Evolutionary conservation across 2,329 filamentous ascomycete genomes (phyloP).

Genomic region (Scytalidium sp.): DNA sequence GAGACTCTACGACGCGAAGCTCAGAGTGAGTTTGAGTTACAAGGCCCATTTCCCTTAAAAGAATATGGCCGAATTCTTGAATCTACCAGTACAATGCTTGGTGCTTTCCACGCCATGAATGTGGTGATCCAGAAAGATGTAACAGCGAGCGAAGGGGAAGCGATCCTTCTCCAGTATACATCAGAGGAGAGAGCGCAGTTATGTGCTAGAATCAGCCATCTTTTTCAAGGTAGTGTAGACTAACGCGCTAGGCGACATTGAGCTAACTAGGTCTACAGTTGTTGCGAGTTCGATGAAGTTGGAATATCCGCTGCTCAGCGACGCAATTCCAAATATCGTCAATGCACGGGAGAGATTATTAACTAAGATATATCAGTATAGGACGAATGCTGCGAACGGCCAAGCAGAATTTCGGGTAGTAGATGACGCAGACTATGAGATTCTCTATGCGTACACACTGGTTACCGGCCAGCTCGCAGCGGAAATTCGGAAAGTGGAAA

Average conservation of each 20-base stretch:
- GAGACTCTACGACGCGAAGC: slow-evolving; percentile 72
- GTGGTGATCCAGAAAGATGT: slow-evolving; percentile 82
- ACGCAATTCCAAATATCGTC: slow-evolving; percentile 80
- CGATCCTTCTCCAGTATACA: slow-evolving; percentile 76
- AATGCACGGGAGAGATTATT: slow-evolving; percentile 78
- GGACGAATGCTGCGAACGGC: slow-evolving; percentile 50
- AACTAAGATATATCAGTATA: slow-evolving; percentile 83
- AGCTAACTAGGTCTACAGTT: slow-evolving; percentile 42
- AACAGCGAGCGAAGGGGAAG: slow-evolving; percentile 74
- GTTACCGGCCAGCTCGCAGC: slow-evolving; percentile 66
- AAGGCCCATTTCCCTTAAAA: slow-evolving; percentile 78
- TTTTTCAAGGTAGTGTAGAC: slow-evolving; percentile 49
- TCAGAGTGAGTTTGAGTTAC: slow-evolving; percentile 82
- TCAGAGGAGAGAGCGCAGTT: slow-evolving; percentile 74
- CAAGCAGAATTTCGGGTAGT: slow-evolving; percentile 29
- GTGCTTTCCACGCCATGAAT: slow-evolving; percentile 95
- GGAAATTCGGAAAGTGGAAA: slow-evolving; percentile 58
- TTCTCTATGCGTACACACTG: slow-evolving; percentile 86
- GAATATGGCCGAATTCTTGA: slow-evolving; percentile 72
- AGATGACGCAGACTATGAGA: slow-evolving; percentile 79
- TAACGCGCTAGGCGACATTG: slow-evolving; percentile 10
- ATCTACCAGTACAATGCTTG: slow-evolving; percentile 79
- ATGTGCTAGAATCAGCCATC: slow-evolving; percentile 86
- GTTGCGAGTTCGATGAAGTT: slow-evolving; percentile 91
- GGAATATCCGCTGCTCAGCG: slow-evolving; percentile 80